A percentile compares a stretch with the other conserved stretches of the same genome.
Conservation (phyloP, 2,329 filamentous ascomycete genomes). For the Monilinia aucupariae region DNA sequence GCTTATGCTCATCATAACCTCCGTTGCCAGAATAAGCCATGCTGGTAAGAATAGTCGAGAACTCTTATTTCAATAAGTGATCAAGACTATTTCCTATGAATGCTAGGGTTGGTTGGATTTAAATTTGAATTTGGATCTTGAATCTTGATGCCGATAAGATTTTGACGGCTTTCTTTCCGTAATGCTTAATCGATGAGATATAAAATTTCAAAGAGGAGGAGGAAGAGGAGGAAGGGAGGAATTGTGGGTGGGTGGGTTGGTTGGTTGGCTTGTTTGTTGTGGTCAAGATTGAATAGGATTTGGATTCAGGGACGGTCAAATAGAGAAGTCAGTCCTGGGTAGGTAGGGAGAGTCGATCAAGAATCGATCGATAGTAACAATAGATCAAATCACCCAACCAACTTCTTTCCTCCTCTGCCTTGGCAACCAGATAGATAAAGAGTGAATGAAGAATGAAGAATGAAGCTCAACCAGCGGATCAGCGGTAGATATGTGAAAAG, state of each 20-base stretch:
- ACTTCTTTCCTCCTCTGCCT: neutral
- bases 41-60: constrained; percentile 28
- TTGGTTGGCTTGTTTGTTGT: too few relatives aligned
- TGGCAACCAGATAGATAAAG: neutral
- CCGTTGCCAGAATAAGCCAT: constrained; percentile 62
- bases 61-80: neutral
- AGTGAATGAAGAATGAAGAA: constrained; percentile 2
- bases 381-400: neutral
- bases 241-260: neutral
- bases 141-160: neutral
- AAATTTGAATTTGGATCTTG: neutral
- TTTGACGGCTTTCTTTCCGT: neutral
- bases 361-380: too few relatives aligned
- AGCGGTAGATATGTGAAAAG: neutral
- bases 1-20: constrained; percentile 55
- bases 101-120: neutral
- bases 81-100: neutral
- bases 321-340: neutral
- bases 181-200: neutral
- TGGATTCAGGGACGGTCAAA: neutral
- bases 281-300: too few relatives aligned
- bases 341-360: too few relatives aligned
- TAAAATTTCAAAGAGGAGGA: neutral
- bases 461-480: neutral
- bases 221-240: too few relatives aligned